Base-by-base conservation (phyloP, 2,329 filamentous ascomycete genomes). In the Penicillium sp. region DNA sequence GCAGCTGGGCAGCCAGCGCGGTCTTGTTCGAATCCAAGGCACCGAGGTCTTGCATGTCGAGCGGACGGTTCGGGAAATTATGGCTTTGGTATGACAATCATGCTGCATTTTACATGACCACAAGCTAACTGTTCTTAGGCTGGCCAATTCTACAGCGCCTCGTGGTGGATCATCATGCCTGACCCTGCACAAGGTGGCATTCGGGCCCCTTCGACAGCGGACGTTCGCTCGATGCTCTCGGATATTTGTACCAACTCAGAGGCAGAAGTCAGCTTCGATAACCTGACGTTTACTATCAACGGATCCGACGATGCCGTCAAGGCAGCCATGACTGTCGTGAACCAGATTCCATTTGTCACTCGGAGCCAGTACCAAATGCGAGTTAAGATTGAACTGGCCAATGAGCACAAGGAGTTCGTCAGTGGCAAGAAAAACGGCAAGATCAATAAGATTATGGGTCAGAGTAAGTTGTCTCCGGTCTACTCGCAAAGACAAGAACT, bases 381-480 rank as follows among this genome's bases (percentile, higher is more conserved):
- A 55, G 93, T 99, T 71, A 98, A 98, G 81, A 96, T 99, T 61
- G 95, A 99, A 80, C 88, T 99, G 55, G 95, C 95, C 70, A 98
- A 98, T 71, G 95, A 99, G 79, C 95, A 99, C 81, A 99, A 99
- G 77, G 95, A 99, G 72, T 99, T 99, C 73, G 95, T 99, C 56
- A 97, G 93, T 67, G 95, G 95, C 66, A 99, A 99, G 83, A 99
- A 99, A 82, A 99, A 99, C 69, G 95, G 95, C 76, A 99, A 99
- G 80, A 99, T 99, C 77, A 99, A 99, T 83, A 99, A 99, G 82
- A 99, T 99, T 70, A 99, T 99, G 95, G 95, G 93, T 24, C 93
- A 98, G 76, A 97, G 93, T 85, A 76, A 64, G 81, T 72, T 16
- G n/a, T 13, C 27, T 67, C 33, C 19, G 21, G 3, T 3, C 35